Evolutionary conservation across 768 basidiomycete genomes (phyloP).

Genomic region (Agrocybe chaxingu): DNA sequence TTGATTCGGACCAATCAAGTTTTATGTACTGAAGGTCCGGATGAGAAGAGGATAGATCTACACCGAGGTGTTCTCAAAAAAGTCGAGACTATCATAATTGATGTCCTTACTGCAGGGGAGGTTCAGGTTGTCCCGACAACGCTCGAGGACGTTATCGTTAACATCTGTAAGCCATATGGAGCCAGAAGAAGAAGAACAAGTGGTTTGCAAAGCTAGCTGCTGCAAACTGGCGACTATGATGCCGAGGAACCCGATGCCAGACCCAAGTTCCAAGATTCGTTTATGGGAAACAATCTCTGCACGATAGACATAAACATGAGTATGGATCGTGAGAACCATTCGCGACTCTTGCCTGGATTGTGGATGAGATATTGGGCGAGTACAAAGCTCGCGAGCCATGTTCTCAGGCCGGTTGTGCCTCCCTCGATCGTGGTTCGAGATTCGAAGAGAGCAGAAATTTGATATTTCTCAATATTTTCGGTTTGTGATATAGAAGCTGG

Average conservation of each 20-base stretch:
- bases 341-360: conserved; percentile 45
- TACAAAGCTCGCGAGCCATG: conserved; percentile 72
- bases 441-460: conserved; percentile 61
- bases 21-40: conserved; percentile 37
- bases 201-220: conserved; percentile 13
- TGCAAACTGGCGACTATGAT: conserved; percentile 60
- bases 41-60: conserved; percentile 57
- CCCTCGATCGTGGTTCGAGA: conserved; percentile 70
- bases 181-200: neutral
- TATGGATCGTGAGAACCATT: neutral
- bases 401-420: conserved; percentile 78
- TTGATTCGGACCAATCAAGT: conserved; percentile 69
- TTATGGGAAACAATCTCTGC: conserved; percentile 44
- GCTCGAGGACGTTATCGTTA: conserved; percentile 56
- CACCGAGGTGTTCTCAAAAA: neutral
- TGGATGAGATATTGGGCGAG: conserved; percentile 59
- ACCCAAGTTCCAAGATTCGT: conserved; percentile 70
- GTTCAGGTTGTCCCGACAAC: conserved; percentile 58
- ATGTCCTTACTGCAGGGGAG: conserved; percentile 66
- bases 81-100: conserved; percentile 14
- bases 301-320: conserved; percentile 14
- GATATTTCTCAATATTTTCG: conserved; percentile 26
- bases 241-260: conserved; percentile 75
- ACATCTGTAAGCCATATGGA: conserved; percentile 56
- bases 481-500: neutral